A percentile compares a stretch with the other conserved stretches of the same genome.
phyloP scores from a whole-genome alignment of 2,329 filamentous ascomycete genomes.

The Colletotrichum incanum region DNA sequence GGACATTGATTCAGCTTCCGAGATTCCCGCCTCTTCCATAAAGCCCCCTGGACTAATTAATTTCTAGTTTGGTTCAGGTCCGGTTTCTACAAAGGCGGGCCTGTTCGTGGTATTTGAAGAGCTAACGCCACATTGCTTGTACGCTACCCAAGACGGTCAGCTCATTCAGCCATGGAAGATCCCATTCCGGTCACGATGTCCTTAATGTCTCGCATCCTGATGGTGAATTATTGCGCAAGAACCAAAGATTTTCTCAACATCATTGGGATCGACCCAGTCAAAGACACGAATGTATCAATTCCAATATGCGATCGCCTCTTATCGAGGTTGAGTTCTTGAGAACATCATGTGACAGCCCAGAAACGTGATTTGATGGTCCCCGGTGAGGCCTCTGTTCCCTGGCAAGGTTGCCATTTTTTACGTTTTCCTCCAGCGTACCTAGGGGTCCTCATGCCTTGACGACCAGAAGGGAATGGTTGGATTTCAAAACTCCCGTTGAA shows the following conservation, averaged over 20 bases:
- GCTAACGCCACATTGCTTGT: constrained; percentile 12
- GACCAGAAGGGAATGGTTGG: constrained; percentile 5
- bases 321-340: constrained; percentile 23
- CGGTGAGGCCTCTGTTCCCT: constrained; percentile 6
- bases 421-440: constrained; percentile 7
- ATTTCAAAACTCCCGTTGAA: constrained; percentile 17
- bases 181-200: constrained; percentile 17
- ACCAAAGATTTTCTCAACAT: not conserved
- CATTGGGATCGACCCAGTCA: not conserved
- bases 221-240: constrained; percentile 30
- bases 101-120: not conserved
- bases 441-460: constrained; percentile 1
- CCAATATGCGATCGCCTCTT: constrained; percentile 16
- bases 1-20: constrained; percentile 12
- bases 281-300: not conserved
- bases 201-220: constrained; percentile 24
- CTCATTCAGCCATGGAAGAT: constrained; percentile 4
- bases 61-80: not conserved
- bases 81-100: constrained; percentile 14
- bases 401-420: constrained; percentile 6
- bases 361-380: not conserved
- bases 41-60: not conserved
- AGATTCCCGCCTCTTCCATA: not conserved
- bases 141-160: constrained; percentile 9
- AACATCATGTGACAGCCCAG: not conserved